Conservation (phyloP, 768 basidiomycete genomes). For the Exidia glandulosa region DNA sequence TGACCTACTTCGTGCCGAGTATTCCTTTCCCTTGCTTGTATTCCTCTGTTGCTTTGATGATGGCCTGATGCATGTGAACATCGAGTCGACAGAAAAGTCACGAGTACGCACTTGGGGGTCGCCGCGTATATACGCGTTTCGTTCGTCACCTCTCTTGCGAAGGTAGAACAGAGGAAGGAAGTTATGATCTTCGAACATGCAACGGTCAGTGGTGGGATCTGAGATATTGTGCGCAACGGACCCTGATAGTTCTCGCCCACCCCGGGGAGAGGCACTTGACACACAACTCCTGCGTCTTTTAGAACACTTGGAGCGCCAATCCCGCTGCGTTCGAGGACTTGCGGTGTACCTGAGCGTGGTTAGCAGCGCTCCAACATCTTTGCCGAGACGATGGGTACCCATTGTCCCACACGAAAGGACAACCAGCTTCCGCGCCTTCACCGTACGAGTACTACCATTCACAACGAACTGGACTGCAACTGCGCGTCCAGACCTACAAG, state of each 20-base stretch:
- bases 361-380: neutral
- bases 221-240: neutral
- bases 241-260: neutral
- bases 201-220: neutral
- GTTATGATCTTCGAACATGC: neutral
- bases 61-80: neutral
- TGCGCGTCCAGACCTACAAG: neutral
- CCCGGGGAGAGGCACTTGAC: neutral
- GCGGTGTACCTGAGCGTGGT: neutral
- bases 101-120: no score
- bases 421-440: neutral
- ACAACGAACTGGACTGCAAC: neutral
- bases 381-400: neutral
- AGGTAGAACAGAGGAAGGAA: neutral
- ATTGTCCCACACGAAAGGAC: neutral
- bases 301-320: neutral
- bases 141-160: no score
- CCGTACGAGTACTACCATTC: neutral
- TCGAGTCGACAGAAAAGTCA: neutral
- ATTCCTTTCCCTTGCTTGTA: neutral
- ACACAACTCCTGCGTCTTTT: neutral
- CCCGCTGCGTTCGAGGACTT: neutral
- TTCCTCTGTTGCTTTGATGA: neutral
- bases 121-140: no score
- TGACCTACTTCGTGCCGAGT: neutral